Conservation (phyloP, 2,329 filamentous ascomycete genomes). For the Cercospora brassicicola region DNA sequence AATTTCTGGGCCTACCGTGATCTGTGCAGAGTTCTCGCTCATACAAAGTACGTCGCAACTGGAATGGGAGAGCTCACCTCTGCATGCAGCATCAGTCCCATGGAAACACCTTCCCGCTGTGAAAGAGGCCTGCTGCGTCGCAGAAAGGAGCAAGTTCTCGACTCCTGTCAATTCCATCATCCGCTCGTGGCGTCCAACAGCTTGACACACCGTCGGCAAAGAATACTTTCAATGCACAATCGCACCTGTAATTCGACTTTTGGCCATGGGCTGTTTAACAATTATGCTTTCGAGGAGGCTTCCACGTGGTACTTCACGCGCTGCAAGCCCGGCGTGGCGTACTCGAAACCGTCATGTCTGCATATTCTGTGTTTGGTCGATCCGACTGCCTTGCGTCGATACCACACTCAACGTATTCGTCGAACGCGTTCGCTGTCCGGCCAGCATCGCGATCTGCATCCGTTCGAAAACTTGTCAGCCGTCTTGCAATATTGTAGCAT, state of each 20-base stretch:
- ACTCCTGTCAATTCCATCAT: neutral
- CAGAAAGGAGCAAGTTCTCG: neutral
- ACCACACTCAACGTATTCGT: conserved; percentile 13
- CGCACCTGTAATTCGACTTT: conserved; percentile 1
- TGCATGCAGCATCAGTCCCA: neutral
- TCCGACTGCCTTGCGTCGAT: conserved; percentile 11
- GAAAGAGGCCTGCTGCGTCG: neutral
- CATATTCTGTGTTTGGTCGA: conserved; percentile 15
- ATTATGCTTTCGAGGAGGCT: conserved; percentile 9
- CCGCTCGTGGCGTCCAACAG: neutral
- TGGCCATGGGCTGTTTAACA: neutral
- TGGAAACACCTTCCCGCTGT: neutral
- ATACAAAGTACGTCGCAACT: neutral
- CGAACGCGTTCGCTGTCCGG: neutral
- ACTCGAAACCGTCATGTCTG: conserved; percentile 18
- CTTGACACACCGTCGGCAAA: neutral
- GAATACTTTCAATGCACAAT: neutral
- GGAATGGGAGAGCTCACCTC: neutral
- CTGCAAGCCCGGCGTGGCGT: conserved; percentile 13
- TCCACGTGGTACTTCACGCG: conserved; percentile 17
- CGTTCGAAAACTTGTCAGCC: neutral
- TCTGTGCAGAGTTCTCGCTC: neutral
- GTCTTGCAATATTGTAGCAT: conserved; percentile 2
- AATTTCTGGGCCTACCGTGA: neutral
- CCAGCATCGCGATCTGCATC: conserved; percentile 8